Percentiles rank a stretch among this genome's conserved stretches.
Conservation (phyloP, 1,284 basidiomycete species). For the Ceratobasidium sp. region DNA sequence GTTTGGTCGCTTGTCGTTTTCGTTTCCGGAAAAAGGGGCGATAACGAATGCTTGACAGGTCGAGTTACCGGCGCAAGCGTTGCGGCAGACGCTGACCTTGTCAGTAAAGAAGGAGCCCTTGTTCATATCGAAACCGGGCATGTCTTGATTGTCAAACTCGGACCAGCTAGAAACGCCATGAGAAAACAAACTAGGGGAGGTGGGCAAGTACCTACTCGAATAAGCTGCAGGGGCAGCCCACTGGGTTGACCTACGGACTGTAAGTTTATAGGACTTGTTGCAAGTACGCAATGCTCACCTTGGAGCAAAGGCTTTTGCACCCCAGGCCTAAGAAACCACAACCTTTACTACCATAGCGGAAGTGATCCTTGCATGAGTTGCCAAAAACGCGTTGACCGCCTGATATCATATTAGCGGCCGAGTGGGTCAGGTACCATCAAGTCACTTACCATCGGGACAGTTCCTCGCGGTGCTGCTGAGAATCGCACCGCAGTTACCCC, state of each 20-base stretch:
- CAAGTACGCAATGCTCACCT: not conserved
- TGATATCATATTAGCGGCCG: not conserved
- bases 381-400: slow-evolving; percentile 6
- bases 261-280: not conserved
- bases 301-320: not conserved
- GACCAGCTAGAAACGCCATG: not conserved
- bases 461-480: not conserved
- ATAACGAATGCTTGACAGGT: not conserved
- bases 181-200: not conserved
- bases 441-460: not conserved
- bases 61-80: slow-evolving; percentile 9
- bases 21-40: not conserved
- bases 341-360: slow-evolving; percentile 14
- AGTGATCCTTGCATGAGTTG: slow-evolving; percentile 25
- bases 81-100: slow-evolving; percentile 12
- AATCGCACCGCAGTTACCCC: not conserved
- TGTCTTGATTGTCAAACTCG: slow-evolving; percentile 17
- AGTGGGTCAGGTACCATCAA: too few species aligned
- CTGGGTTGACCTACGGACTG: not conserved
- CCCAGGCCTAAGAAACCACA: not conserved
- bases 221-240: slow-evolving; percentile 3
- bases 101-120: slow-evolving; percentile 4
- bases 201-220: not conserved
- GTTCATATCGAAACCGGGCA: slow-evolving; percentile 8
- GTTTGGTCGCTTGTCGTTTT: slow-evolving; percentile 1